Conservation (phyloP, 2,329 filamentous ascomycete genomes). For the Aureobasidium zeae region DNA sequence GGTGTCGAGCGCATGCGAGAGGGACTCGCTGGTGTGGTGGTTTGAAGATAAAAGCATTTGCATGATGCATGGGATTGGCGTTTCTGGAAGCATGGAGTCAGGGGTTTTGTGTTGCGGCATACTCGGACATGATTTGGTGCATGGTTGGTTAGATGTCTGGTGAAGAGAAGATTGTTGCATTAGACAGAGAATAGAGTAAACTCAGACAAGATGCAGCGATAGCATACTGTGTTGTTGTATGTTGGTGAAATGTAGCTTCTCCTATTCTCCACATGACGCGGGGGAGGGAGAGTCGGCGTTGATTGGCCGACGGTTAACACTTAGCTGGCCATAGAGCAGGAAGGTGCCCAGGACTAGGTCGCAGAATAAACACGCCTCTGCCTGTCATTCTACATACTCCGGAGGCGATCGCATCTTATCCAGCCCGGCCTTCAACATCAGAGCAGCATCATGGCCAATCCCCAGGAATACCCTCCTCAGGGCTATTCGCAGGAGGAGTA, state of each 20-base stretch:
- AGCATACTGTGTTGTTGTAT: no score
- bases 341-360: not conserved
- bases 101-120: no score
- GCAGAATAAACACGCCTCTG: slow-evolving; percentile 1
- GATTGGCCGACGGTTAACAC: no score
- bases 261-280: not conserved
- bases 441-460: slow-evolving; percentile 16
- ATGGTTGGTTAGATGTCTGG: no score
- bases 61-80: no score
- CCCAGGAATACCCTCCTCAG: slow-evolving; percentile 18
- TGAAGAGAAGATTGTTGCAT: no score
- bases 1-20: slow-evolving; percentile 44
- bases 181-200: no score
- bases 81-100: no score
- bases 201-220: no score
- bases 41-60: no score
- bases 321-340: not conserved
- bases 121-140: no score
- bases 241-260: not conserved
- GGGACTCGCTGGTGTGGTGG: slow-evolving; percentile 26
- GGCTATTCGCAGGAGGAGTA: slow-evolving; percentile 19
- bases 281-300: not conserved
- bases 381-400: not conserved
- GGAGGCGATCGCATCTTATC: slow-evolving; percentile 1
- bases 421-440: slow-evolving; percentile 1